Percentiles rank a stretch among this genome's conserved stretches.
These are phyloP conservation scores for Schizosaccharomyces japonicus DNA, from an alignment of 805 yeast species.

Conservation along the genomic window DNA sequence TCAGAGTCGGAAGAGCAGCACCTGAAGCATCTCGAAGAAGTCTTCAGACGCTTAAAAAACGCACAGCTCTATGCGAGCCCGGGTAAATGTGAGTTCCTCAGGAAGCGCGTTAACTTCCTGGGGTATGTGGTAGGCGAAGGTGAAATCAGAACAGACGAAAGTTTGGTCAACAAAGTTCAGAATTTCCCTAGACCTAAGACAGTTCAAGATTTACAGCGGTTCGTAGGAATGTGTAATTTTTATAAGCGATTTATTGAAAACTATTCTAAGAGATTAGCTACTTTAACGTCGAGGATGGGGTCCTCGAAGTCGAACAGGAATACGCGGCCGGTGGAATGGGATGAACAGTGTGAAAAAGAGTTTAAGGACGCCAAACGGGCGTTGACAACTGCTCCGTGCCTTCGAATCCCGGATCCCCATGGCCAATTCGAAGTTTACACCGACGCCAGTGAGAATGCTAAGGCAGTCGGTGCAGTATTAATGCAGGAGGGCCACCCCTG, in stretches of 20 bases:
- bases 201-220: not conserved
- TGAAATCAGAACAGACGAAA: not conserved
- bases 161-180: not conserved
- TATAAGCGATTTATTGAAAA: not conserved
- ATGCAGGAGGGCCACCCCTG: not conserved
- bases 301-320: no score
- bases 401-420: not conserved
- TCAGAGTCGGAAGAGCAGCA: constrained; percentile 8
- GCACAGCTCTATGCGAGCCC: constrained; percentile 3
- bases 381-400: not conserved
- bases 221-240: constrained; percentile 2
- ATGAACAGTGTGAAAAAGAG: not conserved
- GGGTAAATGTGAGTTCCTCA: constrained; percentile 6
- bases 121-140: constrained; percentile 3
- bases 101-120: not conserved
- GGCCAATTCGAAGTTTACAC: not conserved
- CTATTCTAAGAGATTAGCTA: not conserved
- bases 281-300: not conserved
- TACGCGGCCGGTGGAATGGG: not conserved
- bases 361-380: not conserved
- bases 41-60: not conserved
- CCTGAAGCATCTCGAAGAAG: not conserved
- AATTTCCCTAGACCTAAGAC: not conserved
- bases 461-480: not conserved
- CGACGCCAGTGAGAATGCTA: not conserved